A percentile compares a stretch with the other conserved stretches of the same genome.
Conservation (phyloP, 768 basidiomycete genomes). For the Panaeolus papilionaceus region DNA sequence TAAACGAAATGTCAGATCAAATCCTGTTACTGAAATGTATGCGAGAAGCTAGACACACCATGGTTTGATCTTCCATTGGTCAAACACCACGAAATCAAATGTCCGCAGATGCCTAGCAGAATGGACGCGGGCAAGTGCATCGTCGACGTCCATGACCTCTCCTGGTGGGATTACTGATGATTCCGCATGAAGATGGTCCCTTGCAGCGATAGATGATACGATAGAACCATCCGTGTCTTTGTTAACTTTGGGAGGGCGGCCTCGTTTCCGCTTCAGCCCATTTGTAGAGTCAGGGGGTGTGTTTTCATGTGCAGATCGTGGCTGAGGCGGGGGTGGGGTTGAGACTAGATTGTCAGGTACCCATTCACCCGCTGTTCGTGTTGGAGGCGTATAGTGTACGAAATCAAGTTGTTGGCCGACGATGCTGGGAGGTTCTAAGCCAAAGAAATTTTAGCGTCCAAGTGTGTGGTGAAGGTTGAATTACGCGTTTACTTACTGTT, state of each 20-base stretch:
- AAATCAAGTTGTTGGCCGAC: background rate
- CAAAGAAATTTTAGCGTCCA: background rate
- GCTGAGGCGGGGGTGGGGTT: background rate
- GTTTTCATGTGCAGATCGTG: background rate
- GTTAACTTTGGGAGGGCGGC: background rate
- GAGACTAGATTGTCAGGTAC: background rate
- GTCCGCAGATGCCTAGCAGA: constrained; percentile 51
- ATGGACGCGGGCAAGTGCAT: background rate
- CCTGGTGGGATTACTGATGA: background rate
- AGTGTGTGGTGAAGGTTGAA: background rate
- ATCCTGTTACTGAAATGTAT: background rate
- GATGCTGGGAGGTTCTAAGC: background rate
- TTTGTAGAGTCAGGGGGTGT: background rate
- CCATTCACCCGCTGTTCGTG: constrained; percentile 1
- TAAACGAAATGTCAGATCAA: constrained; percentile 32
- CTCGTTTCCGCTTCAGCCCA: constrained; percentile 3
- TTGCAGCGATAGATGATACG: background rate
- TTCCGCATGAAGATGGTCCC: background rate
- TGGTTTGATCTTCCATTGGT: constrained; percentile 85
- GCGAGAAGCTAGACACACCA: constrained; percentile 60
- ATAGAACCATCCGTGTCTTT: background rate
- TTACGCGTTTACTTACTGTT: constrained; percentile 10
- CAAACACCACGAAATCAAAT: constrained; percentile 87
- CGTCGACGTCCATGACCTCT: constrained; percentile 5
- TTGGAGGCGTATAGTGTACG: constrained; percentile 1